Conservation (phyloP, 208 protist genomes). For the Trypanosoma lewisi region DNA sequence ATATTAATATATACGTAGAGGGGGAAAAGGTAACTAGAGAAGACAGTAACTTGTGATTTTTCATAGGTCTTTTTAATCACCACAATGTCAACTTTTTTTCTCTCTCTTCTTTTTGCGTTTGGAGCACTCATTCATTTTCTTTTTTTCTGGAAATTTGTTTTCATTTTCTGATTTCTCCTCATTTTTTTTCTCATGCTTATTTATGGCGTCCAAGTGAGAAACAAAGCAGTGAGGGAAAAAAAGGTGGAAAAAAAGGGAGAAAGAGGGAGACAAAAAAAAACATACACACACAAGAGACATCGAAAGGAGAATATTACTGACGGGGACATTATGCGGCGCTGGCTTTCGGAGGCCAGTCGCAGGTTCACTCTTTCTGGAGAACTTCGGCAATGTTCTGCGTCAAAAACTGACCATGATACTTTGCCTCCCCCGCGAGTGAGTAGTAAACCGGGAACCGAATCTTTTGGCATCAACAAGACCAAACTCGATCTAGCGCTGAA, state of each 20-base stretch:
- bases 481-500: constrained; percentile 48
- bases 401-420: not conserved
- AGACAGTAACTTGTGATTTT: not conserved
- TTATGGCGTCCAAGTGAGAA: too few species aligned
- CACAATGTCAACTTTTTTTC: too few species aligned
- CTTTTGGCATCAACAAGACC: constrained; percentile 39
- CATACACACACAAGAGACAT: constrained; percentile 1
- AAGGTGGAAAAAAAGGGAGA: constrained; percentile 9
- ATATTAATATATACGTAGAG: not conserved
- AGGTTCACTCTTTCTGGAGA: not conserved
- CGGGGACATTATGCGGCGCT: constrained; percentile 12
- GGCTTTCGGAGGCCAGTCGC: not conserved
- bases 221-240: too few species aligned
- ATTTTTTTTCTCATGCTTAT: constrained; percentile 9
- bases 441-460: constrained; percentile 11
- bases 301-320: not conserved
- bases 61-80: too few species aligned
- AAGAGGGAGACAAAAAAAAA: not conserved
- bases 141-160: too few species aligned
- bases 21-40: not conserved
- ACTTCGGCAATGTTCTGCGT: not conserved
- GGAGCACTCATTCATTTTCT: constrained; percentile 2
- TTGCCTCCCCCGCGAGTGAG: not conserved
- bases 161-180: constrained; percentile 18
- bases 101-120: not conserved